Percentiles rank a stretch among this genome's conserved stretches.
These are phyloP conservation scores for Neofusicoccum sp. DNA, from an alignment of 2,329 filamentous ascomycete genomes.

Conservation along the genomic window DNA sequence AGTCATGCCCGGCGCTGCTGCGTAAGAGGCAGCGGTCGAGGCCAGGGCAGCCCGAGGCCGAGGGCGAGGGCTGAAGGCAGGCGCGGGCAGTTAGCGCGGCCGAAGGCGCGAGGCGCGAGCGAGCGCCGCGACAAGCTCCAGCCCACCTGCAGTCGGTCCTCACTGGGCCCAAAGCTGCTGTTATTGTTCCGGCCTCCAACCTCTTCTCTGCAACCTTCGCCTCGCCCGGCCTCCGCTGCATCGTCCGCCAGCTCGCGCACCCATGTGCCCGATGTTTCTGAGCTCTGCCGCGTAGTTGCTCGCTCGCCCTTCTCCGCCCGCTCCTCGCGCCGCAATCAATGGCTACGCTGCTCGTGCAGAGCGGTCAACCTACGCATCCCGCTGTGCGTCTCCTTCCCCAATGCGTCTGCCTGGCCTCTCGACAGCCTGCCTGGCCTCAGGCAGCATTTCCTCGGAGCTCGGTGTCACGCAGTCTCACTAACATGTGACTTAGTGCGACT, in stretches of 20 bases:
- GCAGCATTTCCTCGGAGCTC: neutral
- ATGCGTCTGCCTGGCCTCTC: too few relatives aligned
- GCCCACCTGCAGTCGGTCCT: neutral
- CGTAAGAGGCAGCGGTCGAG: neutral
- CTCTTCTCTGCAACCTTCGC: neutral
- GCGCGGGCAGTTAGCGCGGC: neutral
- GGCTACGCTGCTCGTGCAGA: neutral
- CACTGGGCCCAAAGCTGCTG: neutral
- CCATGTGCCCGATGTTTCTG: neutral
- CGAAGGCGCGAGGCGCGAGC: neutral
- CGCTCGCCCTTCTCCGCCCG: neutral
- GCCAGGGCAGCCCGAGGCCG: neutral
- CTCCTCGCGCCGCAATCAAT: neutral
- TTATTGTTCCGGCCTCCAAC: neutral
- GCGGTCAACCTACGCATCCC: constrained; percentile 5
- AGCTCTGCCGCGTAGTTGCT: neutral
- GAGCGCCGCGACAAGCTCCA: neutral
- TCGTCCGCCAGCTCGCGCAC: neutral
- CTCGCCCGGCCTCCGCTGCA: neutral
- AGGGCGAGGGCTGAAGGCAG: neutral
- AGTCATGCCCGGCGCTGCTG: neutral
- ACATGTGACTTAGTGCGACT: neutral
- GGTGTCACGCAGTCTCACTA: neutral
- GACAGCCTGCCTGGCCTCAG: too few relatives aligned
- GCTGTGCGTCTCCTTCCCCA: neutral